Evolutionary conservation across 257 asterid genomes (phyloP).

Genomic region (Fraxinus americana): DNA sequence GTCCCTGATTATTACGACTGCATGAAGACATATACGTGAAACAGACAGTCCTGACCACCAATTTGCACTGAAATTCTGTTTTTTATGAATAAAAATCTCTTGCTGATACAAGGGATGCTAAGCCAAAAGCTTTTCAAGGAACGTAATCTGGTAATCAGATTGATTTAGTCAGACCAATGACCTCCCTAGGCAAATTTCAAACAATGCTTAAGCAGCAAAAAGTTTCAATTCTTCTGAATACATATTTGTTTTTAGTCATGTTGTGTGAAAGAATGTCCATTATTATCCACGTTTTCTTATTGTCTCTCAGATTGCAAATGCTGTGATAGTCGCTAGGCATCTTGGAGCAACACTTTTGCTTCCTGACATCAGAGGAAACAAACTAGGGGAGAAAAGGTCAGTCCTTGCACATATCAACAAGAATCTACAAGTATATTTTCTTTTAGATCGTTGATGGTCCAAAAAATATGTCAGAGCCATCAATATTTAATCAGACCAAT

Average conservation of each 20-base stretch:
- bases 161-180: too few relatives aligned
- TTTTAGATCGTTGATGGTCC: background rate
- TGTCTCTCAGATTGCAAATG: constrained; percentile 56
- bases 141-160: too few relatives aligned
- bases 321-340: constrained; percentile 52
- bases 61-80: background rate
- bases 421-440: background rate
- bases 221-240: background rate
- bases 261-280: background rate
- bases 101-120: background rate
- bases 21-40: background rate
- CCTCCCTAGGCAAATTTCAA: too few relatives aligned
- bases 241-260: background rate
- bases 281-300: background rate
- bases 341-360: constrained; percentile 68
- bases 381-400: constrained; percentile 41
- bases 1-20: background rate
- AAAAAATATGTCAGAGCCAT: background rate
- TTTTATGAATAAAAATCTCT: background rate
- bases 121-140: too few relatives aligned
- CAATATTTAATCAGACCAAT: background rate
- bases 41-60: background rate
- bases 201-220: background rate
- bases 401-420: background rate
- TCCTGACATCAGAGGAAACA: constrained; percentile 51